phyloP scores from a whole-genome alignment of 176 grass and related monocot species.

The Chrysopogon serrulatus region DNA sequence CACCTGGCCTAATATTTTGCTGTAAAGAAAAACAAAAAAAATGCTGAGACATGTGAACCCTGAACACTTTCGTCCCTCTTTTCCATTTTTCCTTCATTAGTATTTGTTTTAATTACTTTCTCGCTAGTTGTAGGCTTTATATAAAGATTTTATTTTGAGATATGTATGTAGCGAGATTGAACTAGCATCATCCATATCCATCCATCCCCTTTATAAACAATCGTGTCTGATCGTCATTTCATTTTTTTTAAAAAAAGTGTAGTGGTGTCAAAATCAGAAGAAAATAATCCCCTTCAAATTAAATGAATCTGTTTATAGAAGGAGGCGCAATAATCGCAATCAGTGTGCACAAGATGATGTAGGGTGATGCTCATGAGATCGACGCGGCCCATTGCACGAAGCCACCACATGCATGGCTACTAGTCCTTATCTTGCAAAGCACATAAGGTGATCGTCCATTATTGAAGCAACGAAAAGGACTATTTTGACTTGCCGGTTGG shows the following conservation, averaged over 20 bases:
- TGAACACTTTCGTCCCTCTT: background rate
- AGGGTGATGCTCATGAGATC: background rate
- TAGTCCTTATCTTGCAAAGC: conserved; percentile 7
- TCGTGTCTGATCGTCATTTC: too few relatives aligned
- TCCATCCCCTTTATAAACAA: too few relatives aligned
- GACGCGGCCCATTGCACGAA: background rate
- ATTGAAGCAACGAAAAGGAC: conserved; percentile 7
- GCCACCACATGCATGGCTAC: background rate
- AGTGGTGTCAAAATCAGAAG: too few relatives aligned
- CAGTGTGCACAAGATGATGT: background rate
- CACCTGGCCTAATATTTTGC: background rate
- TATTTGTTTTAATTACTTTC: too few relatives aligned
- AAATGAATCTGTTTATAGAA: background rate
- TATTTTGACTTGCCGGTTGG: background rate
- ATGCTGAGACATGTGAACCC: background rate
- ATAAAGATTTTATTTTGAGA: background rate
- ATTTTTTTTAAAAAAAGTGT: too few relatives aligned
- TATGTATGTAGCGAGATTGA: background rate
- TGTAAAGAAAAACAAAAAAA: background rate
- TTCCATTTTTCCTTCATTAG: background rate
- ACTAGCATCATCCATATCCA: background rate
- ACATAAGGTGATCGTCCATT: background rate
- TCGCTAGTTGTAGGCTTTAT: too few relatives aligned
- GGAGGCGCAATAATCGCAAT: background rate
- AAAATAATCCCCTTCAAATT: too few relatives aligned